Conservation (phyloP, 2,329 filamentous ascomycete species). For the Colletotrichum spinosum region DNA sequence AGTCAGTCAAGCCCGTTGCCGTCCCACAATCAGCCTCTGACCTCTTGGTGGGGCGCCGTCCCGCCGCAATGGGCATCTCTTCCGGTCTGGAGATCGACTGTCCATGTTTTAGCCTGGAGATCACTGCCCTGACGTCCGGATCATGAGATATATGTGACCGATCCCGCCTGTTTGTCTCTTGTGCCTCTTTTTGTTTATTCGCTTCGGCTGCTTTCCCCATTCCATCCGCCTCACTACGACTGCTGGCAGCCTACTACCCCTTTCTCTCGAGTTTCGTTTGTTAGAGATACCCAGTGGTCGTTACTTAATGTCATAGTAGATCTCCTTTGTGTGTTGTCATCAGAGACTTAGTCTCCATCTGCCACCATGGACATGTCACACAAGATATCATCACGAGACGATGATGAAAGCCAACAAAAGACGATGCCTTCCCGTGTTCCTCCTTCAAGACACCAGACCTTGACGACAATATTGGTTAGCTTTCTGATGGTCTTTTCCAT, state of each 20-base stretch:
- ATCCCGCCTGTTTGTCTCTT: constrained; percentile 11
- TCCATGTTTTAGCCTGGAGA: constrained; percentile 27
- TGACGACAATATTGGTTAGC: constrained; percentile 18
- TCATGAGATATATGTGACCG: constrained; percentile 17
- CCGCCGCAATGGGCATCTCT: constrained; percentile 4
- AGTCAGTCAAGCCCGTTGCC: neutral
- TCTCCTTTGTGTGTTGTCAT: too few species aligned
- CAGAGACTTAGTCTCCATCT: neutral
- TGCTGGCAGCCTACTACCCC: constrained; percentile 19
- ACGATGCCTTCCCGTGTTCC: neutral
- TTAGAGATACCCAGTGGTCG: neutral
- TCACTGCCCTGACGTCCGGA: neutral
- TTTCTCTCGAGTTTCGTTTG: neutral
- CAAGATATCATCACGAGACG: constrained; percentile 15
- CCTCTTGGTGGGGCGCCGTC: constrained; percentile 3
- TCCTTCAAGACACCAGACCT: neutral
- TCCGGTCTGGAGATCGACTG: constrained; percentile 12
- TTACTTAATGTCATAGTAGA: constrained; percentile 21
- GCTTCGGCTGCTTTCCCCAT: neutral
- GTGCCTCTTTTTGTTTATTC: constrained; percentile 1
- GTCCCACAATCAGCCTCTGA: neutral
- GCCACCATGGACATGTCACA: constrained; percentile 17
- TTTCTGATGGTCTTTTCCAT: constrained; percentile 35
- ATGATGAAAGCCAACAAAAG: neutral
- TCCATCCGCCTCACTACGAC: neutral